Percentiles rank a stretch among this genome's conserved stretches.
These are phyloP conservation scores for Gaeumannomyces tritici DNA, from an alignment of 2,329 filamentous ascomycete species.

Conservation along the genomic window DNA sequence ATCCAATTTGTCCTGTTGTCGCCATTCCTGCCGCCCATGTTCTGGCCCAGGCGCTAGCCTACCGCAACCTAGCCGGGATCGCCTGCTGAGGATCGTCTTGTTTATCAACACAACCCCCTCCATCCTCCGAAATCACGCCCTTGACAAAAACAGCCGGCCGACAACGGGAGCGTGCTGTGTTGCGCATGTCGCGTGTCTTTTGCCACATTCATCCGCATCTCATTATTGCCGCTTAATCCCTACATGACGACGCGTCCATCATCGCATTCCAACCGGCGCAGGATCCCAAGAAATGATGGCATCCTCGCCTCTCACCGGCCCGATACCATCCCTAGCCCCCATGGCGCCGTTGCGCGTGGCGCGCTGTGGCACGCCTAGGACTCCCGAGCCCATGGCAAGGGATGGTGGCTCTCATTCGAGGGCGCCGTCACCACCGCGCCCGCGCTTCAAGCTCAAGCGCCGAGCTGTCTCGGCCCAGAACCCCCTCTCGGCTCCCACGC, in stretches of 20 bases:
- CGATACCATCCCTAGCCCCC: neutral
- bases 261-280: neutral
- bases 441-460: slow-evolving; percentile 44
- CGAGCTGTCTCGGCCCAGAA: slow-evolving; percentile 32
- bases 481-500: slow-evolving; percentile 43
- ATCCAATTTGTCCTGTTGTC: neutral
- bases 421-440: slow-evolving; percentile 40
- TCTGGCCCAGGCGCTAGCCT: neutral
- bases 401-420: slow-evolving; percentile 11
- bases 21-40: neutral
- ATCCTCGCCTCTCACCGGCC: neutral
- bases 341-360: neutral
- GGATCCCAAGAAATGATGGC: neutral
- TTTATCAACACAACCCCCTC: neutral
- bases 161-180: neutral
- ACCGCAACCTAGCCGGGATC: neutral
- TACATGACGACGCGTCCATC: neutral
- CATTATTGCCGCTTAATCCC: neutral
- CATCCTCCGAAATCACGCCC: too few relatives aligned
- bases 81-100: neutral
- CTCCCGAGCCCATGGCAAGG: slow-evolving; percentile 4
- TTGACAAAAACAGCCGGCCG: neutral
- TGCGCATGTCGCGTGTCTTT: neutral
- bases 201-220: neutral
- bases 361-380: neutral